phyloP scores from a whole-genome alignment of 2,329 filamentous ascomycete genomes.

The Trichoderma afroharzianum region DNA sequence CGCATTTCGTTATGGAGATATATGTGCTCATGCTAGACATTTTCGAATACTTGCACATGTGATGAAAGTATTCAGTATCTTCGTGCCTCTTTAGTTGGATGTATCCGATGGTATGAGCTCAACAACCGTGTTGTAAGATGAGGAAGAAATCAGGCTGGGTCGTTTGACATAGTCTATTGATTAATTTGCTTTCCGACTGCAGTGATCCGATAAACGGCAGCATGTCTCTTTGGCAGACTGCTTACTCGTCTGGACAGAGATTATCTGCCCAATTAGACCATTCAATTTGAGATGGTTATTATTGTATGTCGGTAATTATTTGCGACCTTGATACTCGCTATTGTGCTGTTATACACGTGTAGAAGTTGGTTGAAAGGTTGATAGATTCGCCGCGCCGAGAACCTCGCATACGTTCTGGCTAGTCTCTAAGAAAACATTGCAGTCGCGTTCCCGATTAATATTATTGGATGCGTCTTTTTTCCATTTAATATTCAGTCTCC shows the following conservation, averaged over 20 bases:
- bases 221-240: not conserved
- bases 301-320: not conserved
- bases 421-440: not conserved
- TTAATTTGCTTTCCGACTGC: not conserved
- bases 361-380: not conserved
- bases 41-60: too few species aligned
- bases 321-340: not conserved
- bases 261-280: not conserved
- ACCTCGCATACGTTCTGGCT: not conserved
- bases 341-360: not conserved
- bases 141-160: not conserved
- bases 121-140: not conserved
- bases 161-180: not conserved
- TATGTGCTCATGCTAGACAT: too few species aligned
- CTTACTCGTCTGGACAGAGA: not conserved
- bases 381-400: fast-evolving
- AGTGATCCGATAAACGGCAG: not conserved
- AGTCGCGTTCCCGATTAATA: not conserved
- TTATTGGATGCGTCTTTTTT: not conserved
- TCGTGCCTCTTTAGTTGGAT: too few species aligned
- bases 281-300: not conserved
- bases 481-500: not conserved
- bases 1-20: not conserved
- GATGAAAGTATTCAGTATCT: too few species aligned
- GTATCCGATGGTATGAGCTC: too few species aligned